Evolutionary conservation across 495 filamentous ascomycete genomes (phyloP).

Genomic region (Xylaria flabelliformis): DNA sequence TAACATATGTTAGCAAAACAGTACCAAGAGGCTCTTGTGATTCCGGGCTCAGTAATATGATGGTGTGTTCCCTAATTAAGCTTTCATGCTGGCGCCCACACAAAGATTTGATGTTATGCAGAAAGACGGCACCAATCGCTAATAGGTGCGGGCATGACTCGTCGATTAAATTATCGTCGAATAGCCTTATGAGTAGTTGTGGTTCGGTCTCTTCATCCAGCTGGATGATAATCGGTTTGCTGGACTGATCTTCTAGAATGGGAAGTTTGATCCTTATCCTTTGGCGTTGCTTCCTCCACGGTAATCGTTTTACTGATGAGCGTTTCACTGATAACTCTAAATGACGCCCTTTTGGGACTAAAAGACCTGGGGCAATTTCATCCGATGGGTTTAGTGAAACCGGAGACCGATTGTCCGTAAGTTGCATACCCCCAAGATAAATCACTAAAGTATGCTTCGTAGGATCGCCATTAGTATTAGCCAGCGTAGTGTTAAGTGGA

Average conservation of each 20-base stretch:
- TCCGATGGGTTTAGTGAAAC: neutral
- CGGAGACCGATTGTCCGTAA: neutral
- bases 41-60: constrained; percentile 38
- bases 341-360: neutral
- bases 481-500: neutral
- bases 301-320: neutral
- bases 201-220: constrained; percentile 31
- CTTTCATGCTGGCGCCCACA: constrained; percentile 40
- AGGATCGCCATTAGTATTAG: neutral
- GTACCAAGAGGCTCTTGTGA: constrained; percentile 40
- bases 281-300: constrained; percentile 13
- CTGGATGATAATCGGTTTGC: constrained; percentile 38
- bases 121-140: constrained; percentile 23
- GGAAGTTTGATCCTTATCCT: constrained; percentile 34
- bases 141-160: neutral
- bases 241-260: constrained; percentile 39
- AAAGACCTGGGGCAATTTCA: neutral
- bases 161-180: neutral
- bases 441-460: neutral
- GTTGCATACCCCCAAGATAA: constrained; percentile 10
- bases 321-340: constrained; percentile 32
- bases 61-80: constrained; percentile 39
- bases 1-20: constrained; percentile 41
- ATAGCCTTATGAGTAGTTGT: constrained; percentile 18
- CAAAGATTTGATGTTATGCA: constrained; percentile 23